These are phyloP conservation scores for Apiosordaria backusii DNA, from an alignment of 495 filamentous ascomycete genomes.

Conservation along the genomic window DNA sequence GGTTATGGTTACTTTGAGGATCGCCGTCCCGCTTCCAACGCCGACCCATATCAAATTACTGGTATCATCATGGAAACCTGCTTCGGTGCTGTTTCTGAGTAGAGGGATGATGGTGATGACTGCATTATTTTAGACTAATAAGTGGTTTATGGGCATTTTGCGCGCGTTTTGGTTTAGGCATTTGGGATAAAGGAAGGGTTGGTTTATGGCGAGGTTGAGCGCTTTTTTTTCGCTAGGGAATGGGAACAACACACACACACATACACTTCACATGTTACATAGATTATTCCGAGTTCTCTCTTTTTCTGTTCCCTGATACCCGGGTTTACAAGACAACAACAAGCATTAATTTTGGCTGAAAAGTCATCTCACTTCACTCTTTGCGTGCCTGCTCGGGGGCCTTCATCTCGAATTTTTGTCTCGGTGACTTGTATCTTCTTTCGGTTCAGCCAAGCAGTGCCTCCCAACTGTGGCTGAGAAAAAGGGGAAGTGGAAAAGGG, in stretches of 20 bases:
- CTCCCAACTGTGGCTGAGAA: not conserved
- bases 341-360: not conserved
- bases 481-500: not conserved
- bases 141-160: not conserved
- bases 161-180: not conserved
- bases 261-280: not conserved
- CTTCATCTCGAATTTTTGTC: not conserved
- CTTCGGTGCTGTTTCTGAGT: constrained; percentile 12
- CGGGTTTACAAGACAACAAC: not conserved
- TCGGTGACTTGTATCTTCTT: not conserved
- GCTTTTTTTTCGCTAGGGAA: not conserved
- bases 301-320: not conserved
- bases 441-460: not conserved
- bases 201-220: not conserved
- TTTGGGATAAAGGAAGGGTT: not conserved
- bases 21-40: constrained; percentile 90
- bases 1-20: constrained; percentile 99
- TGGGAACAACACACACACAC: not conserved
- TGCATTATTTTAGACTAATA: not conserved
- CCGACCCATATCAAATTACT: constrained; percentile 74
- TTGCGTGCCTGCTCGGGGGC: not conserved
- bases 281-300: not conserved
- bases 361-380: not conserved
- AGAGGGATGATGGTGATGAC: not conserved
- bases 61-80: constrained; percentile 37